Percentiles rank a stretch among this genome's conserved stretches.
phyloP scores from a whole-genome alignment of 257 asterid species.

The Nicotiana attenuata region DNA sequence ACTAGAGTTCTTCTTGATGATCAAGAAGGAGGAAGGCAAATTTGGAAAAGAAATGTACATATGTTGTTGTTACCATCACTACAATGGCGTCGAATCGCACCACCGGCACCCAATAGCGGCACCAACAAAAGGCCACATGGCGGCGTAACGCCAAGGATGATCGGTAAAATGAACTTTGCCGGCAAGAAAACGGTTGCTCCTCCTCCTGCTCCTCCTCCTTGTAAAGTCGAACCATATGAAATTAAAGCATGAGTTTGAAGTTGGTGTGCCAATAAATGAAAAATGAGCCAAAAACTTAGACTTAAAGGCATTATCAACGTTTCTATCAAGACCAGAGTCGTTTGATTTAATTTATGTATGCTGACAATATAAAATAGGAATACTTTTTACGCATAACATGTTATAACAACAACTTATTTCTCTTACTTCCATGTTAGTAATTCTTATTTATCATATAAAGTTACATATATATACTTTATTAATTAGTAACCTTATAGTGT shows the following conservation, averaged over 20 bases:
- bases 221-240: background rate
- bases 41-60: background rate
- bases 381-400: too few relatives aligned
- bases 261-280: background rate
- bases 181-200: background rate
- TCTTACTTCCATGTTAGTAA: too few relatives aligned
- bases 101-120: background rate
- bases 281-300: too few relatives aligned
- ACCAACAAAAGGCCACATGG: background rate
- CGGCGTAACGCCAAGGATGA: background rate
- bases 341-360: too few relatives aligned
- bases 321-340: too few relatives aligned
- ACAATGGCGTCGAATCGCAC: background rate
- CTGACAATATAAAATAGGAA: too few relatives aligned
- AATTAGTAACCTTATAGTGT: too few relatives aligned
- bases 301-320: too few relatives aligned
- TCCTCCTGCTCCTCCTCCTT: background rate
- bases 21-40: constrained; percentile 10
- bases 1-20: background rate
- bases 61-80: background rate
- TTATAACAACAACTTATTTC: too few relatives aligned
- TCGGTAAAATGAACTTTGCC: background rate
- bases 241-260: background rate
- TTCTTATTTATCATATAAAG: too few relatives aligned
- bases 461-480: too few relatives aligned